These are phyloP conservation scores for Cephaloascus albidus DNA, from an alignment of 805 yeast genomes.

Conservation along the genomic window DNA sequence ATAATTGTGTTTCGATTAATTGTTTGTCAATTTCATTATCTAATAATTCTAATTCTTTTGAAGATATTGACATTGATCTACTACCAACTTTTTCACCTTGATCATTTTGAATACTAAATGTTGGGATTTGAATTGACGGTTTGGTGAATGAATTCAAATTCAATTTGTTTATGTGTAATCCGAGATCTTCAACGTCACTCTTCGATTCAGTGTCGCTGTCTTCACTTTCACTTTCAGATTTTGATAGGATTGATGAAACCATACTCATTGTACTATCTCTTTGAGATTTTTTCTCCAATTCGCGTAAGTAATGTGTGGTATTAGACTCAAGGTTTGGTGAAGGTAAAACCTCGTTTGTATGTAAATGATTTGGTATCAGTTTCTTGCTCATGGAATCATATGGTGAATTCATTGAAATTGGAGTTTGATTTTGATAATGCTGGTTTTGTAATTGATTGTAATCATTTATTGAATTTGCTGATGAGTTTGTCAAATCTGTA, in stretches of 20 bases:
- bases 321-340: neutral
- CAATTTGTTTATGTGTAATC: neutral
- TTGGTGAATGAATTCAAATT: neutral
- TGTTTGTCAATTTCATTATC: constrained; percentile 1
- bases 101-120: neutral
- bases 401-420: neutral
- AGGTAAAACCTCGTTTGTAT: neutral
- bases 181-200: neutral
- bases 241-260: neutral
- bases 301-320: neutral
- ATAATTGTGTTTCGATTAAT: neutral
- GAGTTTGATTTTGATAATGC: neutral
- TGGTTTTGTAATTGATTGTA: neutral
- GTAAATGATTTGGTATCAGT: no score
- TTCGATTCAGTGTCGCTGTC: neutral
- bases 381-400: neutral
- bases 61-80: neutral
- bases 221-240: constrained; percentile 1
- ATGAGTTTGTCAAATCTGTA: neutral
- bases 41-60: neutral
- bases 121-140: neutral
- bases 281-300: neutral
- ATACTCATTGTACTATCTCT: neutral
- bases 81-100: neutral
- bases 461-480: neutral